A percentile compares a stretch with the other conserved stretches of the same genome.
These are phyloP conservation scores for Colletotrichum theobromicola DNA, from an alignment of 2,329 filamentous ascomycete genomes.

Conservation along the genomic window DNA sequence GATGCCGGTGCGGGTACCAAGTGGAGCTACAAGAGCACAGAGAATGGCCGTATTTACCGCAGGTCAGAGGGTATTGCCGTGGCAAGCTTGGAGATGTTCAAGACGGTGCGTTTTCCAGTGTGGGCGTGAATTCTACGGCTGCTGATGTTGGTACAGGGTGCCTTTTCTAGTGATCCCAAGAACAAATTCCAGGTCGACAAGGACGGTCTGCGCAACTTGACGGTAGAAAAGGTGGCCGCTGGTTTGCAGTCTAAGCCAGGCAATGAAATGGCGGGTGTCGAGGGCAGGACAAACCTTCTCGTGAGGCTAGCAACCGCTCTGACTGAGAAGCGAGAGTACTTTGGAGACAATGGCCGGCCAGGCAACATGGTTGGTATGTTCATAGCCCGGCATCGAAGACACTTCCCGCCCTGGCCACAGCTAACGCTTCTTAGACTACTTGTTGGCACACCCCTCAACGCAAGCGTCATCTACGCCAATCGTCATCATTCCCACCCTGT, in stretches of 20 bases:
- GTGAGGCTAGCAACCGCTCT: constrained; percentile 78
- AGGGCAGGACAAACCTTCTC: constrained; percentile 83
- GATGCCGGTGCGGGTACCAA: constrained; percentile 88
- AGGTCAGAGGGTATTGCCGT: constrained; percentile 89
- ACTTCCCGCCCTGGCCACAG: not conserved
- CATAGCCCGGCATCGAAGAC: not conserved
- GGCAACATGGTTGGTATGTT: constrained; percentile 89
- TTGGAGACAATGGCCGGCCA: constrained; percentile 82
- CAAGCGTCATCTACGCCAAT: constrained; percentile 89
- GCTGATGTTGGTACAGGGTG: constrained; percentile 53
- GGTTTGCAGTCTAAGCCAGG: constrained; percentile 84
- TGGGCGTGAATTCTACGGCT: not conserved
- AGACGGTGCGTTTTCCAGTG: constrained; percentile 53
- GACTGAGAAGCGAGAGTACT: constrained; percentile 77
- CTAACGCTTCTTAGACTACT: constrained; percentile 69
- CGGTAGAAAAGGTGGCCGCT: constrained; percentile 74
- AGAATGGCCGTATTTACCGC: constrained; percentile 81
- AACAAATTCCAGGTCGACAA: constrained; percentile 93
- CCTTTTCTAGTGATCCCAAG: constrained; percentile 81
- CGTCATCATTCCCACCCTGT: constrained; percentile 84
- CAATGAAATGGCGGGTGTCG: constrained; percentile 84
- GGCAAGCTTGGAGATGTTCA: constrained; percentile 88
- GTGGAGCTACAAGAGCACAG: constrained; percentile 92
- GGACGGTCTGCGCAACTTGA: constrained; percentile 76
- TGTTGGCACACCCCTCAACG: constrained; percentile 90